These are phyloP conservation scores for Juncus effusus DNA, from an alignment of 176 grass and related monocot species.

Conservation along the genomic window DNA sequence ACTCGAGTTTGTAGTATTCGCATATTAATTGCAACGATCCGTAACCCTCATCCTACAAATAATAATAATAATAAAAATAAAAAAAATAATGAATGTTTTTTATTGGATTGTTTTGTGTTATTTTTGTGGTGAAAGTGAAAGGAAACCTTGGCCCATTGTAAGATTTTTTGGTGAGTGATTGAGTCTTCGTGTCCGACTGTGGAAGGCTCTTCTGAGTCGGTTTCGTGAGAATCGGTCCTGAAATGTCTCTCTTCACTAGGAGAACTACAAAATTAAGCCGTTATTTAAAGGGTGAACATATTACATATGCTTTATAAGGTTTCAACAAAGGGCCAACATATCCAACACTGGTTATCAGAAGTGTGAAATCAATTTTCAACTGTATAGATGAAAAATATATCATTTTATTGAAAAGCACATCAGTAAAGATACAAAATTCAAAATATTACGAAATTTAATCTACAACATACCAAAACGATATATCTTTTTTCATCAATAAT, in stretches of 20 bases:
- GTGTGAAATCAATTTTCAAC: too few relatives aligned
- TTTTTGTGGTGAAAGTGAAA: not conserved
- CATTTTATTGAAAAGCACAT: too few relatives aligned
- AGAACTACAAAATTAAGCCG: slow-evolving; percentile 9
- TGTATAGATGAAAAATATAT: too few relatives aligned
- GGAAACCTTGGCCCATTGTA: slow-evolving; percentile 91
- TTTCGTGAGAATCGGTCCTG: slow-evolving; percentile 46
- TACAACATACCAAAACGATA: not conserved
- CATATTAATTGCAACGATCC: slow-evolving; percentile 90
- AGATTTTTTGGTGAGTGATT: slow-evolving; percentile 53
- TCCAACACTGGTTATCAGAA: too few relatives aligned
- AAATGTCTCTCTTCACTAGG: slow-evolving; percentile 61
- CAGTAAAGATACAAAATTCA: not conserved
- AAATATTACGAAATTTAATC: too few relatives aligned
- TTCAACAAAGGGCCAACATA: too few relatives aligned
- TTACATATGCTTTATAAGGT: too few relatives aligned
- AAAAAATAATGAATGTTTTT: too few relatives aligned
- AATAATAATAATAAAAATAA: slow-evolving; percentile 16
- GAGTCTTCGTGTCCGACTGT: slow-evolving; percentile 73
- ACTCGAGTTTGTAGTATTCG: slow-evolving; percentile 74
- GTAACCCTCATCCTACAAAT: slow-evolving; percentile 70
- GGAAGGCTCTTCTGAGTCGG: slow-evolving; percentile 78
- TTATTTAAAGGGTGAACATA: too few relatives aligned
- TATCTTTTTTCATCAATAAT: not conserved
- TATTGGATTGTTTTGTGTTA: too few relatives aligned